Conservation (phyloP, 1,284 basidiomycete species). For the Xerocomus minutiporus region DNA sequence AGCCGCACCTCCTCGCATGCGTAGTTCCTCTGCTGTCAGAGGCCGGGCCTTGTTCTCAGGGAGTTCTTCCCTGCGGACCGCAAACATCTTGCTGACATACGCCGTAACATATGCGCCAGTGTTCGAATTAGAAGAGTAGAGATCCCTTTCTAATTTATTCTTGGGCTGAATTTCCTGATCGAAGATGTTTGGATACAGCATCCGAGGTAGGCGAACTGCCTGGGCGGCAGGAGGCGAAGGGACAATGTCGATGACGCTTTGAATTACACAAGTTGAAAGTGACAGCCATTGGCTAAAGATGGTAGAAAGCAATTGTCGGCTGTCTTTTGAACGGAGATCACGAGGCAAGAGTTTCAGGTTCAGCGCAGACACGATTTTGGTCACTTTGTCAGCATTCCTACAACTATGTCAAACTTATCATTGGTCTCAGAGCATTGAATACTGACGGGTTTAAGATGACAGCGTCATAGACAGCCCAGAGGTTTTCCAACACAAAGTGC, state of each 20-base stretch:
- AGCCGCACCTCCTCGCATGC: conserved; percentile 62
- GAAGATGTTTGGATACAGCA: conserved; percentile 82
- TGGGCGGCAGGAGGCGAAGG: conserved; percentile 87
- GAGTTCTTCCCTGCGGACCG: conserved; percentile 73
- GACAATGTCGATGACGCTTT: conserved; percentile 87
- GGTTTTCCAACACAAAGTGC: conserved; percentile 95
- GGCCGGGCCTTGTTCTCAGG: conserved; percentile 80
- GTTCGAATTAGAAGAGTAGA: conserved; percentile 71
- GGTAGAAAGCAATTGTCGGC: conserved; percentile 74
- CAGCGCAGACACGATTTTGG: conserved; percentile 85
- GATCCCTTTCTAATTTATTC: conserved; percentile 77
- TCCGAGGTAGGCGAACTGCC: conserved; percentile 80
- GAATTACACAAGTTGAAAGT: conserved; percentile 89
- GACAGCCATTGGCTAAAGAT: conserved; percentile 98
- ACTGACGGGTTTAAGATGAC: conserved; percentile 83
- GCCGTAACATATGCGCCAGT: conserved; percentile 66
- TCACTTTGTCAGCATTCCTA: conserved; percentile 84
- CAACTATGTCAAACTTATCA: conserved; percentile 46
- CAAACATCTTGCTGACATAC: conserved; percentile 99
- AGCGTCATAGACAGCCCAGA: conserved; percentile 95
- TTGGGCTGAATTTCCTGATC: conserved; percentile 56
- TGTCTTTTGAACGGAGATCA: conserved; percentile 91
- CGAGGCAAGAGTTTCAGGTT: conserved; percentile 83
- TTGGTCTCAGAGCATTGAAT: background rate
- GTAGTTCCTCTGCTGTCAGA: conserved; percentile 85